Percentiles rank a stretch among this genome's conserved stretches.
phyloP scores from a whole-genome alignment of 2,329 filamentous ascomycete genomes.

The Chrysoporthe deuterocubensis region DNA sequence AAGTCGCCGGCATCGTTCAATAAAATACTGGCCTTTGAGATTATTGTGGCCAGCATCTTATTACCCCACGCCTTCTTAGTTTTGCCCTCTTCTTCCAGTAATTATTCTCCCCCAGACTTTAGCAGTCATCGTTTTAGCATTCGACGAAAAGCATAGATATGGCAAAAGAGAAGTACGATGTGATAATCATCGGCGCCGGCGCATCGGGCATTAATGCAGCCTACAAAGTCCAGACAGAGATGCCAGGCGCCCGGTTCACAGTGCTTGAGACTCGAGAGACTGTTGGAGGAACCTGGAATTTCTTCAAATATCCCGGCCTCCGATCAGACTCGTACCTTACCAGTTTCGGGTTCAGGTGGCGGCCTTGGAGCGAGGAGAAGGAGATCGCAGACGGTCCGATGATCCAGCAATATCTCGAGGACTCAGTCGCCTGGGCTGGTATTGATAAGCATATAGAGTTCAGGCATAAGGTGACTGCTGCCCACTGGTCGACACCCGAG shows the following conservation, averaged over 20 bases:
- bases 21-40: too few species aligned
- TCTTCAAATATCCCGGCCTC: slow-evolving; percentile 78
- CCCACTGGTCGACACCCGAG: slow-evolving; percentile 58
- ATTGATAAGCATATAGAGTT: slow-evolving; percentile 60
- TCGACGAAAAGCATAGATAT: background rate
- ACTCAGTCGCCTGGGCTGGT: slow-evolving; percentile 53
- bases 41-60: too few species aligned
- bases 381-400: slow-evolving; percentile 56
- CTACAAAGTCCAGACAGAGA: slow-evolving; percentile 63
- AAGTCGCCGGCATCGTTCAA: too few species aligned
- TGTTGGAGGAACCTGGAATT: slow-evolving; percentile 77
- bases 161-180: slow-evolving; percentile 43
- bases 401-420: slow-evolving; percentile 59
- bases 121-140: background rate
- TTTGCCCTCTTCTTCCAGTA: background rate
- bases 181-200: slow-evolving; percentile 72
- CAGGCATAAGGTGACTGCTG: slow-evolving; percentile 50
- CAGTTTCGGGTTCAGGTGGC: slow-evolving; percentile 70
- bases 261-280: slow-evolving; percentile 70
- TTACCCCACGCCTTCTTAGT: too few species aligned
- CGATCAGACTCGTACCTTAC: slow-evolving; percentile 67
- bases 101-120: background rate
- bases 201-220: slow-evolving; percentile 76
- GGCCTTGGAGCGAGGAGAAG: slow-evolving; percentile 65
- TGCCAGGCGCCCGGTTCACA: slow-evolving; percentile 61